Conservation (phyloP, 306 rosid species). For the Lablab purpureus region DNA sequence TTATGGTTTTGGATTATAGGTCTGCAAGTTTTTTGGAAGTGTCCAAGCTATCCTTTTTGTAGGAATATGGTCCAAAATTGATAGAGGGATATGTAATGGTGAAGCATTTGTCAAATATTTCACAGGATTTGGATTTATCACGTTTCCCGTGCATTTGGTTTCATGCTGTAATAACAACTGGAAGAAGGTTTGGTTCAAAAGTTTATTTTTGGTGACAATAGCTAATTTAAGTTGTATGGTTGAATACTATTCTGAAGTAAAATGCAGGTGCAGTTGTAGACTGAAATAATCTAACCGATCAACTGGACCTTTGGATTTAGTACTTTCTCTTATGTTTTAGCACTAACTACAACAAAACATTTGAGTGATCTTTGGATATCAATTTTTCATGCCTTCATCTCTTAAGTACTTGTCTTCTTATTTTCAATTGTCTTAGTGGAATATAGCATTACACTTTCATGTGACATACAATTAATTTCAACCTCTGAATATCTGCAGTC, state of each 20-base stretch:
- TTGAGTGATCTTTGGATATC: slow-evolving; percentile 32
- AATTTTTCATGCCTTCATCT: neutral
- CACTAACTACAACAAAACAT: slow-evolving; percentile 36
- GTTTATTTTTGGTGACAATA: slow-evolving; percentile 4
- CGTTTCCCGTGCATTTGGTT: slow-evolving; percentile 79
- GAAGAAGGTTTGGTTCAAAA: slow-evolving; percentile 73
- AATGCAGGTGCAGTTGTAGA: slow-evolving; percentile 17
- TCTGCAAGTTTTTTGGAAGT: slow-evolving; percentile 99
- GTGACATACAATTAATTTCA: slow-evolving; percentile 21
- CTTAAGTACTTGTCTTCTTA: slow-evolving; percentile 18
- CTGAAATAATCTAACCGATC: slow-evolving; percentile 32
- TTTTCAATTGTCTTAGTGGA: slow-evolving; percentile 36
- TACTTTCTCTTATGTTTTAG: slow-evolving; percentile 17
- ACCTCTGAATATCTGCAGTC: slow-evolving; percentile 38
- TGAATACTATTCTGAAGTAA: slow-evolving; percentile 23
- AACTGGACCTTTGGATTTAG: slow-evolving; percentile 23
- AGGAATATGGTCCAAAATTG: slow-evolving; percentile 94
- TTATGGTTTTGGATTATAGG: slow-evolving; percentile 59
- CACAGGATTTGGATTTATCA: slow-evolving; percentile 61
- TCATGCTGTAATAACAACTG: slow-evolving; percentile 79
- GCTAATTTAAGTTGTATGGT: slow-evolving; percentile 37
- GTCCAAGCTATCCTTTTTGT: slow-evolving; percentile 86
- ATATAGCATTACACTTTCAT: slow-evolving; percentile 26
- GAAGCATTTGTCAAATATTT: slow-evolving; percentile 78
- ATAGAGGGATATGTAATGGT: slow-evolving; percentile 90